Evolutionary conservation across 2,329 filamentous ascomycete genomes (phyloP).

Genomic region (Ophiosphaerella narmari): DNA sequence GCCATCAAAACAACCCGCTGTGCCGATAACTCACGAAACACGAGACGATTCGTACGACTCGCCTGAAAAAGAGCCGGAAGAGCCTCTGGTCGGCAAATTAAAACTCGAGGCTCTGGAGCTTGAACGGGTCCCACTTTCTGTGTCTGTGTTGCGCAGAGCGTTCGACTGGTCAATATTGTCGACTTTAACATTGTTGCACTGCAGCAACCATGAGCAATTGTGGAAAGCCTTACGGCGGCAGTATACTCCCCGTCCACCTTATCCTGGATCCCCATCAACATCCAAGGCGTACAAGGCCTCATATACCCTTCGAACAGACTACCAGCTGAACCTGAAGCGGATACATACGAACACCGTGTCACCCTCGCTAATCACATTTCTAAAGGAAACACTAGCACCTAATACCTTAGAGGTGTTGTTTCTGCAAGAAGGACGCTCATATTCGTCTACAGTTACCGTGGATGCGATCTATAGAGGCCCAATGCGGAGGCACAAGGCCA

Average conservation of each 20-base stretch:
- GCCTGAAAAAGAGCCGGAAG: constrained; percentile 25
- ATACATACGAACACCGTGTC: constrained; percentile 77
- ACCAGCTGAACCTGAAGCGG: constrained; percentile 67
- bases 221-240: constrained; percentile 72
- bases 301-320: constrained; percentile 46
- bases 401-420: constrained; percentile 81
- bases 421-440: constrained; percentile 67
- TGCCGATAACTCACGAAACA: constrained; percentile 2
- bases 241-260: constrained; percentile 46
- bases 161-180: constrained; percentile 77
- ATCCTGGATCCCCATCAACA: constrained; percentile 42
- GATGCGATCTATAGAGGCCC: constrained; percentile 73
- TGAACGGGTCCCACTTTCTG: constrained; percentile 74
- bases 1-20: constrained; percentile 3
- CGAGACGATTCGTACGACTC: constrained; percentile 2
- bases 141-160: constrained; percentile 69
- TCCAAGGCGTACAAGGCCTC: constrained; percentile 45
- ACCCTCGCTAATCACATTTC: constrained; percentile 69
- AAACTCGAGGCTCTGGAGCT: constrained; percentile 74
- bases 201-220: constrained; percentile 71
- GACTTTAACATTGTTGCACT: constrained; percentile 74
- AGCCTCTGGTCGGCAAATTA: constrained; percentile 61
- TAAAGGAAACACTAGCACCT: constrained; percentile 77
- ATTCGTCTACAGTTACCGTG: constrained; percentile 65
- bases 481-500: constrained; percentile 70